Evolutionary conservation across 139 green algal species (phyloP), one percentile per base, ranked within the genome.

Genomic region (Ettlia oleoabundans): DNA sequence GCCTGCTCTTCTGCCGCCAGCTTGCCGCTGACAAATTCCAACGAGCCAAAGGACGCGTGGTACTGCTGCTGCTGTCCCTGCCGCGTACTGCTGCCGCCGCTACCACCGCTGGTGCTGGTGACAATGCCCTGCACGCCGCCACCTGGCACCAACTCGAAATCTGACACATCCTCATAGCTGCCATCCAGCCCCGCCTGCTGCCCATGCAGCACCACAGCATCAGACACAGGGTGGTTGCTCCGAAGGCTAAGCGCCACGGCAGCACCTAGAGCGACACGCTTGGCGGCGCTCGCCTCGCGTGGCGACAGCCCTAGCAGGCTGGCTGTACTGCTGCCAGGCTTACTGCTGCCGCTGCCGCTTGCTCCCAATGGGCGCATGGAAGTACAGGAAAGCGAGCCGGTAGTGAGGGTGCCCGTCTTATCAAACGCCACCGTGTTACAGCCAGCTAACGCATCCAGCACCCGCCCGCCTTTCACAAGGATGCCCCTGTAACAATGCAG

Each of bases 351-450:
- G 47, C 43, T 28, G 21, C 4, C 0, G 7, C 32, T 2, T 21
- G 58, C 41, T 15, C 38, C 47, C 61, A 86, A 42, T 0, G 76
- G 52, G 1, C 37, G 55, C 64, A 88, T 78, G 42, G 63, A 62
- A 38, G 84, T 86, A 82, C 83, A 88, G 33, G 81, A 81, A 7
- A 97, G 86, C 7, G 79, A 74, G 40, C 95, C 95, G 0, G 87
- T 93, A n/a, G 95, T 97, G 37, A 97, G 88, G 38, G 95, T 98
- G 74, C 93, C 93, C 30, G 95, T 98, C 87, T 98, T 98, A 87
- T 98, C 95, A 41, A 98, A 90, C 1, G 92, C 94, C 0, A 97
- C 82, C 1, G 87, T 90, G 15, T 26, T 76, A 82, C 86, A 93
- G 9, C 33, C 52, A 3, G 76, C 72, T 67, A 97, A 86, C 0